Evolutionary conservation across 2,329 filamentous ascomycete genomes (phyloP), one percentile per base, ranked within the genome.

Genomic region (Sporothrix brunneoviolacea): DNA sequence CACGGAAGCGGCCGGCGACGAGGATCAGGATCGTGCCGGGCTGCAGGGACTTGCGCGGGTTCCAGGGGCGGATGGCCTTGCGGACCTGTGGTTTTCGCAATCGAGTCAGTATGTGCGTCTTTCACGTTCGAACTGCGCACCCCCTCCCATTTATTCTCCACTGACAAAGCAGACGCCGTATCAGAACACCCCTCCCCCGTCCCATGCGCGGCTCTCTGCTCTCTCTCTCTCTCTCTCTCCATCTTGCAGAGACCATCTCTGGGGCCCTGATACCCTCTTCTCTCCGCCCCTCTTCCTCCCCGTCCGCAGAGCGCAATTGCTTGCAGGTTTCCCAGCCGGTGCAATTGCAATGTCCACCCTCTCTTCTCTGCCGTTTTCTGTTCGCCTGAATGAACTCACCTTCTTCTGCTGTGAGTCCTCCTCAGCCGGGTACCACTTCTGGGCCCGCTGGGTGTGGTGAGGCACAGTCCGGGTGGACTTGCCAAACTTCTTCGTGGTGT

Each of bases 351-450:
- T 13, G 21, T n/a, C 28, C 24, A 2, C 16, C 24, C 7, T 32
- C n/a, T 32, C 32, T n/a, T 22, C 27, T 32, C 35, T 13, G 6
- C 7, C 22, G 15, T 19, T 22, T 36, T 18, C 22, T 15, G 22
- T n/a, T 33, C 16, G 15, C 37, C n/a, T 41, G 13, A 21, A 32
- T 21, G 38, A 39, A 87, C 90, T 82, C 83, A 98, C 93, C 88
- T 94, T 91, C 84, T 91, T 95, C 68, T 83, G 82, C 76, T 86
- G 77, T 71, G 81, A 71, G 70, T 91, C 87, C 75, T 96, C 91
- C 74, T 94, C 87, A 70, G 89, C 88, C 73, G 90, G 88, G 80
- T 98, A 98, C 89, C 91, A 98, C 81, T 96, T 97, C 82, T 88
- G 84, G 68, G 91, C 91, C 88, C 94, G 95, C 76, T 95, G 83